These are phyloP conservation scores for Daldinia concentrica DNA, from an alignment of 495 filamentous ascomycete genomes.

Conservation along the genomic window DNA sequence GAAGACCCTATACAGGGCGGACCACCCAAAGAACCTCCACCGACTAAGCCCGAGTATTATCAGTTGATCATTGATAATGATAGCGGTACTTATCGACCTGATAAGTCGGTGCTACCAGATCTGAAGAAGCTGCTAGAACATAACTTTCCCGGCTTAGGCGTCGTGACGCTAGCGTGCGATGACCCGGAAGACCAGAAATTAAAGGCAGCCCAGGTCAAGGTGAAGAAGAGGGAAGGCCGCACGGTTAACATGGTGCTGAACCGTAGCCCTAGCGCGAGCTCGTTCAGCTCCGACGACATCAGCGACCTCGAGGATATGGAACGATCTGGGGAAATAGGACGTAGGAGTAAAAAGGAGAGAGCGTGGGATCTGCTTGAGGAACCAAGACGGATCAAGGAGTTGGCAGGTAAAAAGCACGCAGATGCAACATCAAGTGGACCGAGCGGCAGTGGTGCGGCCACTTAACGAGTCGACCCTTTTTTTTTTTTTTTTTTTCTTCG, in stretches of 20 bases:
- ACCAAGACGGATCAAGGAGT: constrained; percentile 47
- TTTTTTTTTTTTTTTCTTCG: background rate
- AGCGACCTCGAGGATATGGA: constrained; percentile 71
- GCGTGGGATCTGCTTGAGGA: constrained; percentile 56
- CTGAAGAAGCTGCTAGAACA: constrained; percentile 72
- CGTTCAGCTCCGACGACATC: constrained; percentile 78
- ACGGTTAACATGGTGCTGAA: constrained; percentile 73
- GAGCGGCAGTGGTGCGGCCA: constrained; percentile 26
- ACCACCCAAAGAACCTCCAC: constrained; percentile 54
- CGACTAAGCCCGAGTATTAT: constrained; percentile 71
- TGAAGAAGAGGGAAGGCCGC: constrained; percentile 69
- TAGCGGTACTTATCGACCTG: constrained; percentile 90
- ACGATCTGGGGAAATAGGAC: constrained; percentile 35
- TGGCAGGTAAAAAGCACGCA: constrained; percentile 10
- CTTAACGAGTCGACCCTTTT: constrained; percentile 10
- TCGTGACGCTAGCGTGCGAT: constrained; percentile 77
- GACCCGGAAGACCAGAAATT: constrained; percentile 67
- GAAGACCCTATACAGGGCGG: constrained; percentile 46
- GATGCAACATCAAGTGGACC: constrained; percentile 18
- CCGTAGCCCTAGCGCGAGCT: constrained; percentile 60
- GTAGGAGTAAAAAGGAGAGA: constrained; percentile 56
- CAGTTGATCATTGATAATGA: constrained; percentile 95
- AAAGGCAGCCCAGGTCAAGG: constrained; percentile 57
- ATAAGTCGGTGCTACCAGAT: constrained; percentile 73
- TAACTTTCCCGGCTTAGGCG: constrained; percentile 77